Evolutionary conservation across 1,284 basidiomycete species (phyloP).

Genomic region (Gastroboletus turbinatus): DNA sequence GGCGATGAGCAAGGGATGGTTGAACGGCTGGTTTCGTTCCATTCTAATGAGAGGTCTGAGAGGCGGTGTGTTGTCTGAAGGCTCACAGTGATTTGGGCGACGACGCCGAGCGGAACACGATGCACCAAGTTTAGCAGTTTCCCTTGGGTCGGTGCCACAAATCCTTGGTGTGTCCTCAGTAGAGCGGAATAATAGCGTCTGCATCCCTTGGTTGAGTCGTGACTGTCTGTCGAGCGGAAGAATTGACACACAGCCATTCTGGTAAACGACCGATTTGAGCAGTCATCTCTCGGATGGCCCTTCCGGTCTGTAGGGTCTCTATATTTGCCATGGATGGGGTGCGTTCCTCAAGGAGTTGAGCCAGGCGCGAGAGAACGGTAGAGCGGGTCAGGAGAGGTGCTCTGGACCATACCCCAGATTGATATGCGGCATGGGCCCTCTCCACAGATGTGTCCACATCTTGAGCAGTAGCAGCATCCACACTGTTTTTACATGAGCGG

Average conservation of each 20-base stretch:
- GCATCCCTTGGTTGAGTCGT: conserved; percentile 3
- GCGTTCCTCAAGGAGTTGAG: conserved; percentile 55
- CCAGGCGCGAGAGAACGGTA: conserved; percentile 62
- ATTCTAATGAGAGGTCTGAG: conserved; percentile 6
- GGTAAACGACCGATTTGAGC: conserved; percentile 71
- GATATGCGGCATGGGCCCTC: conserved; percentile 56
- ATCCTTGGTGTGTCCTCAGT: conserved; percentile 64
- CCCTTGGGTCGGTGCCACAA: conserved; percentile 77
- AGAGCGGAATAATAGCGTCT: conserved; percentile 78
- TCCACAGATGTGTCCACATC: conserved; percentile 55
- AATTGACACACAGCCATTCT: conserved; percentile 71
- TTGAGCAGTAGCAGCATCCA: conserved; percentile 41
- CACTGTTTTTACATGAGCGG: conserved; percentile 29
- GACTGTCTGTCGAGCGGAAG: neutral
- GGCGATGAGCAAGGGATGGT: conserved; percentile 80
- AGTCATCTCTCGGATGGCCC: conserved; percentile 76
- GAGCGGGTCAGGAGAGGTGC: conserved; percentile 58
- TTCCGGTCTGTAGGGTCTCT: conserved; percentile 76
- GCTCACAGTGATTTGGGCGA: conserved; percentile 76
- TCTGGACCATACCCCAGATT: conserved; percentile 70
- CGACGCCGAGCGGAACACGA: conserved; percentile 77
- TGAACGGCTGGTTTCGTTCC: conserved; percentile 60
- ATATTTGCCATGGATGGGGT: conserved; percentile 60
- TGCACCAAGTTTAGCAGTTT: conserved; percentile 75
- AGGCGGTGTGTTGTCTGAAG: conserved; percentile 9